Base-by-base conservation (phyloP, 345 rosid genomes). In the Hibiscus syriacus region DNA sequence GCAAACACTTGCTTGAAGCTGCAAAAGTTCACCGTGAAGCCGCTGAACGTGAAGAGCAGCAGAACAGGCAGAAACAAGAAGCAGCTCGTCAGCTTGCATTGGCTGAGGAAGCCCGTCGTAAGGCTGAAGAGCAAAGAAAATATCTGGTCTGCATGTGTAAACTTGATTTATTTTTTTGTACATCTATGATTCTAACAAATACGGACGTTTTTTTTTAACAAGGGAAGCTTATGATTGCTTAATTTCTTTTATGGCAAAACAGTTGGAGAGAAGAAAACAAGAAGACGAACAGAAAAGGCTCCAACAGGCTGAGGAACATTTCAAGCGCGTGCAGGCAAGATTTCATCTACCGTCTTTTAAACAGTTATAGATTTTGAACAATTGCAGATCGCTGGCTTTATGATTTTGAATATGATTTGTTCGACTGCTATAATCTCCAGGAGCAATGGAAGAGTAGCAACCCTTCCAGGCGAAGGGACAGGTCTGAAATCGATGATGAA, bases 101-200 rank as follows among this genome's bases (percentile, higher is more conserved):
- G 86, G 99, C 99, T 30, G 96, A 91, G 80, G 97, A 94, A 77
- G 99, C 97, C 72, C 95, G 99, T 58, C 97, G 96, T 53, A 89
- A 89, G 78, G 99, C 96, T 14, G 96, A 91, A 83, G 99, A 91
- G 75, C 96, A 94, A 76, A 87, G 90, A 76, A 94, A 94, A 81
- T 73, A 79, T 72, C 93, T 87, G 96, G 99, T 94, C 41, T 71
- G 68, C 43, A 20, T 39, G 41, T 55, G 34, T 67, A 49, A 63
- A 48, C 55, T 62, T 61, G 43, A 60, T 67, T 74, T 20, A 3
- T 62, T 23, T 17, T 41, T 43, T 70, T 59, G 0, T 71, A 36
- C 22, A 14, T 68, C 16, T 13, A 10, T 59, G 32, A 54, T 64
- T 56, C 5, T 26, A 52, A 2, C 25, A 60, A n/a, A 6, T 57